These are phyloP conservation scores for Pittosporum tobira DNA, from an alignment of 129 eudicot genomes.

Conservation along the genomic window DNA sequence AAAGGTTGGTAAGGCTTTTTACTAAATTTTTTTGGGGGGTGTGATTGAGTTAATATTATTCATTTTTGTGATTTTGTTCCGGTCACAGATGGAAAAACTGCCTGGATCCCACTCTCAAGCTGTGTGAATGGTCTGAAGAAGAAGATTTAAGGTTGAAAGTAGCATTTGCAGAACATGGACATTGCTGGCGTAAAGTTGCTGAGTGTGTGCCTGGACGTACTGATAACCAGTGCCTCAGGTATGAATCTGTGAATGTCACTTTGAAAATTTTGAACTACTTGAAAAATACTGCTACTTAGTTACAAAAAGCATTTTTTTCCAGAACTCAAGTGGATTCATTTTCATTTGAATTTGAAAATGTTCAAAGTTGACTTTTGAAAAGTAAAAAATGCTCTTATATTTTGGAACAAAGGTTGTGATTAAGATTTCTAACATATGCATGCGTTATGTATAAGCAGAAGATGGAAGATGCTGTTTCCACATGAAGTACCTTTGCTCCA, in stretches of 20 bases:
- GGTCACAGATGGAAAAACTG: conserved; percentile 77
- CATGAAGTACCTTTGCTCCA: conserved; percentile 43
- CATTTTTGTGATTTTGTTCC: conserved; percentile 1
- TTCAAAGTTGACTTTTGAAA: no score
- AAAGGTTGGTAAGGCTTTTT: conserved; percentile 39
- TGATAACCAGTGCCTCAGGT: conserved; percentile 85
- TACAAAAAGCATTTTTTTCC: no score
- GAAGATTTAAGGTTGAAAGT: conserved; percentile 58
- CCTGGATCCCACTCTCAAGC: conserved; percentile 65
- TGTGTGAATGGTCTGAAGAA: conserved; percentile 65
- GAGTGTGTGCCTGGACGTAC: conserved; percentile 70
- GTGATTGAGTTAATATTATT: conserved; percentile 2
- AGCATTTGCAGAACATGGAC: conserved; percentile 53
- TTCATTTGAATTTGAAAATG: no score
- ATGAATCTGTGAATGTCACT: neutral
- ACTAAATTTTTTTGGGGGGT: neutral
- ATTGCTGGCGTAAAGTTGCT: conserved; percentile 73
- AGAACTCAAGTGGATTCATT: no score
- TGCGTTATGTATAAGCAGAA: conserved; percentile 31
- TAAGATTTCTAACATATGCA: neutral
- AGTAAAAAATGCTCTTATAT: no score
- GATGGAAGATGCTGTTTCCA: conserved; percentile 69
- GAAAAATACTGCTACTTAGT: no score
- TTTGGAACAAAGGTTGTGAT: no score
- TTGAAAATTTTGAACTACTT: no score